Evolutionary conservation across 495 filamentous ascomycete species (phyloP).

Genomic region (Xeromyces bisporus): DNA sequence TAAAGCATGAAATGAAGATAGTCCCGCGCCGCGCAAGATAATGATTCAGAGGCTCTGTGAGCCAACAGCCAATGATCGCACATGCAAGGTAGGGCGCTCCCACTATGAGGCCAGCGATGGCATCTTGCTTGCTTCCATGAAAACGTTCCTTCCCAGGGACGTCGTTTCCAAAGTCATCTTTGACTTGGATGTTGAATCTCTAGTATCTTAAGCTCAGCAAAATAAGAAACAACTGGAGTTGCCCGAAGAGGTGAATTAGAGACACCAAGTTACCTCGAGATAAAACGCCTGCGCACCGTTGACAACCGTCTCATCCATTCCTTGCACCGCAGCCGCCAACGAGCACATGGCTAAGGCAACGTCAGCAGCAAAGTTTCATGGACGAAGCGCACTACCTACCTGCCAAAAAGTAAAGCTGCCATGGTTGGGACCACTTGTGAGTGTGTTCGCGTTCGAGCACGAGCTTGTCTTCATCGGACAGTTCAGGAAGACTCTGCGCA

Average conservation of each 20-base stretch:
- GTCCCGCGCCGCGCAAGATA: conserved; percentile 39
- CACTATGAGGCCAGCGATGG: conserved; percentile 29
- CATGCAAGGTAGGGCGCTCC: conserved; percentile 30
- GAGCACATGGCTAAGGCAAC: conserved; percentile 26
- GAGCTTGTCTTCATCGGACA: conserved; percentile 29
- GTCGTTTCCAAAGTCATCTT: no score
- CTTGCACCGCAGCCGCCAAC: conserved; percentile 38
- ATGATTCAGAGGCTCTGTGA: conserved; percentile 39
- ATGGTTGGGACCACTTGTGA: conserved; percentile 42
- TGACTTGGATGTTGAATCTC: no score
- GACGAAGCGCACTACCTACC: conserved; percentile 17
- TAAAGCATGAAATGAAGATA: conserved; percentile 36
- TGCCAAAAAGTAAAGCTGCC: conserved; percentile 37
- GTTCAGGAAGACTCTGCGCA: conserved; percentile 23
- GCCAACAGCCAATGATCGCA: conserved; percentile 31
- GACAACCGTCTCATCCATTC: conserved; percentile 63
- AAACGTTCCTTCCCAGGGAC: neutral
- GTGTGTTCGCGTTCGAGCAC: conserved; percentile 28
- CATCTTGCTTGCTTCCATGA: conserved; percentile 7
- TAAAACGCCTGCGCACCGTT: conserved; percentile 64
- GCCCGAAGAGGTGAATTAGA: no score
- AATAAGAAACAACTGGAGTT: no score
- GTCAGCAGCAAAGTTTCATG: conserved; percentile 5
- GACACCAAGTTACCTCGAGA: conserved; percentile 17
- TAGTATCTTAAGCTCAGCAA: no score